Conservation (phyloP, 306 rosid genomes). For the Fragaria nilgerrensis region DNA sequence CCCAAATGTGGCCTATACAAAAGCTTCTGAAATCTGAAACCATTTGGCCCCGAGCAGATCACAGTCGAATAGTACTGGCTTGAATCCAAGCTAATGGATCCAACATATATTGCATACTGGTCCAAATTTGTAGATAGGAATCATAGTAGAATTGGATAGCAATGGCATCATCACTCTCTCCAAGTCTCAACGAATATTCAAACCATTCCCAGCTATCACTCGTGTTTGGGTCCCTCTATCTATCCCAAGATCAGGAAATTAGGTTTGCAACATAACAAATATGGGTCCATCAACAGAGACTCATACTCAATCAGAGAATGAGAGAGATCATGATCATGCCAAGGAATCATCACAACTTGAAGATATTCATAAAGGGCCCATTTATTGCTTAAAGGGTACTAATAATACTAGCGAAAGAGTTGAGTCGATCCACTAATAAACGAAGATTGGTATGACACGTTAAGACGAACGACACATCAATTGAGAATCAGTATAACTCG, state of each 20-base stretch:
- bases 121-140: neutral
- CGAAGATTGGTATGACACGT: neutral
- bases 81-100: constrained; percentile 10
- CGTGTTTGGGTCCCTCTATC: constrained; percentile 42
- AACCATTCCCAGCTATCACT: constrained; percentile 54
- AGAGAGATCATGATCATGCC: constrained; percentile 25
- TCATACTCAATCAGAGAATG: constrained; percentile 51
- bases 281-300: constrained; percentile 66
- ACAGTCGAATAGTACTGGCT: neutral
- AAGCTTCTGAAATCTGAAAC: neutral
- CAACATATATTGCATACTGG: neutral
- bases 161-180: neutral
- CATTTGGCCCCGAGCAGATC: neutral
- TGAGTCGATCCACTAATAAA: neutral
- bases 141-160: neutral
- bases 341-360: constrained; percentile 49
- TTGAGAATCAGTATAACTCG: neutral
- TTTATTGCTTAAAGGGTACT: constrained; percentile 41
- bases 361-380: constrained; percentile 38
- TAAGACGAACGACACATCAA: neutral
- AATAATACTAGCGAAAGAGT: neutral
- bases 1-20: neutral
- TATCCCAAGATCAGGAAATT: constrained; percentile 58
- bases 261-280: constrained; percentile 42
- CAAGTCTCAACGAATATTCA: neutral